phyloP scores from a whole-genome alignment of 257 asterid genomes.

The Voacanga thouarsii region DNA sequence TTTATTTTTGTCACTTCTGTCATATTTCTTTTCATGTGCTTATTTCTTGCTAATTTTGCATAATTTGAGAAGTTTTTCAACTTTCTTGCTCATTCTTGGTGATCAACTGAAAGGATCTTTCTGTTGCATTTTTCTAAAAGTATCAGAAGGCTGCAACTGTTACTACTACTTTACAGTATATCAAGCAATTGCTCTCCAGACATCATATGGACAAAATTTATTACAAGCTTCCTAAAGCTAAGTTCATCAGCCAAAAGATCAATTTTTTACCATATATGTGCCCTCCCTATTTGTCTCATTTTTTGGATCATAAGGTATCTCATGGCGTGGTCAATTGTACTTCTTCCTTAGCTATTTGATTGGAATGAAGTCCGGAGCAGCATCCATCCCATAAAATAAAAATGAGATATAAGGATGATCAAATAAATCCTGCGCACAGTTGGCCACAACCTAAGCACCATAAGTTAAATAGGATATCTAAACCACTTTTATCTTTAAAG shows the following conservation, averaged over 20 bases:
- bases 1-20: background rate
- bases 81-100: background rate
- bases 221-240: background rate
- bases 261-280: conserved; percentile 23
- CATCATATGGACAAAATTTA: background rate
- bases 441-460: conserved; percentile 14
- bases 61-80: background rate
- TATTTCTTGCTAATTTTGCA: background rate
- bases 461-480: conserved; percentile 7
- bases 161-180: background rate
- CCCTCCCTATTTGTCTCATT: conserved; percentile 45
- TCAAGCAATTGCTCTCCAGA: background rate
- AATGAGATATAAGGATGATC: conserved; percentile 92
- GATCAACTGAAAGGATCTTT: background rate
- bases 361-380: conserved; percentile 90
- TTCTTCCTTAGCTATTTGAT: conserved; percentile 86
- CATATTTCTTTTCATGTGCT: background rate
- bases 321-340: conserved; percentile 79
- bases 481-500: background rate
- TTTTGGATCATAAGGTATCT: conserved; percentile 60
- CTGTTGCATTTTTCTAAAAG: background rate
- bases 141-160: background rate
- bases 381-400: conserved; percentile 81
- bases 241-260: background rate
- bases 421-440: conserved; percentile 51